Evolutionary conservation across 805 yeast genomes (phyloP).

Genomic region (Candida arabinofermentans): DNA sequence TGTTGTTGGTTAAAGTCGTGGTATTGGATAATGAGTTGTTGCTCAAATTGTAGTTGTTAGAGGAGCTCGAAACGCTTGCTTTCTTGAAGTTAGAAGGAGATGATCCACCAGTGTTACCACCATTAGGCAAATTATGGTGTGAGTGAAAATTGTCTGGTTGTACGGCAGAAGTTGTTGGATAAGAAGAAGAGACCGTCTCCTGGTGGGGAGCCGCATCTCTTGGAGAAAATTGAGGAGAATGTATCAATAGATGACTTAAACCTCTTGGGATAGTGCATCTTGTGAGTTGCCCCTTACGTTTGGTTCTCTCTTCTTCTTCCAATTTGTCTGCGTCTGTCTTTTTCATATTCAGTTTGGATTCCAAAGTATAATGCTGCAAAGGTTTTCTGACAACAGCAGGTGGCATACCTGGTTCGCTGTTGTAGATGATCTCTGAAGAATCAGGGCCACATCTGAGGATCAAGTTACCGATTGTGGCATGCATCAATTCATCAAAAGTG

Average conservation of each 20-base stretch:
- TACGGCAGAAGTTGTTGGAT: too few relatives aligned
- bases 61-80: slow-evolving; percentile 4
- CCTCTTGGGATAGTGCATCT: slow-evolving; percentile 52
- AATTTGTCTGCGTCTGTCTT: slow-evolving; percentile 33
- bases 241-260: slow-evolving; percentile 44
- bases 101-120: not conserved
- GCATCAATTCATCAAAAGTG: slow-evolving; percentile 63
- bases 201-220: slow-evolving; percentile 26
- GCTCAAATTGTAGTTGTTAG: slow-evolving; percentile 1
- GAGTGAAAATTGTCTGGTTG: not conserved
- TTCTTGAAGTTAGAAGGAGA: slow-evolving; percentile 1
- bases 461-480: slow-evolving; percentile 59
- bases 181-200: too few relatives aligned
- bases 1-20: slow-evolving; percentile 5
- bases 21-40: slow-evolving; percentile 7
- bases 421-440: slow-evolving; percentile 51
- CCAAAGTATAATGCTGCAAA: slow-evolving; percentile 33
- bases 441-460: slow-evolving; percentile 62
- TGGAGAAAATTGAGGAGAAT: slow-evolving; percentile 33
- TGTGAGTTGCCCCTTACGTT: slow-evolving; percentile 48
- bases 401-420: slow-evolving; percentile 48
- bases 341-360: slow-evolving; percentile 27
- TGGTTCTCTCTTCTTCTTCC: slow-evolving; percentile 46
- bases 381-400: slow-evolving; percentile 53
- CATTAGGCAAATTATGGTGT: not conserved